Percentiles rank a stretch among this genome's conserved stretches.
phyloP scores from a whole-genome alignment of 139 green algal species.

The Chloropicon primus region DNA sequence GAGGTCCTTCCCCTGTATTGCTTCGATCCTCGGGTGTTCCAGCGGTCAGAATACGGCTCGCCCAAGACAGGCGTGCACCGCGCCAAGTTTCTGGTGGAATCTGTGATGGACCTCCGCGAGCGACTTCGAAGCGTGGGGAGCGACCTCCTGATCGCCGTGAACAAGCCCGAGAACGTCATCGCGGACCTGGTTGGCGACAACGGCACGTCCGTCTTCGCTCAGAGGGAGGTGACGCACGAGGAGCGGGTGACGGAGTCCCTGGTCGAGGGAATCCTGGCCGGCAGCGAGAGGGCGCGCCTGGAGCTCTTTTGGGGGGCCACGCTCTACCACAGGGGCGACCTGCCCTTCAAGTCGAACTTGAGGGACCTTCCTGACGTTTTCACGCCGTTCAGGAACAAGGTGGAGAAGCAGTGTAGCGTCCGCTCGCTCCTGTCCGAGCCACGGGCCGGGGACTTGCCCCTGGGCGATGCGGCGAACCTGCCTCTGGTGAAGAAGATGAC shows the following conservation, averaged over 20 bases:
- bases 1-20: conserved; percentile 81
- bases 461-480: conserved; percentile 26
- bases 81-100: conserved; percentile 71
- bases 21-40: conserved; percentile 75
- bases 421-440: neutral
- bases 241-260: conserved; percentile 43
- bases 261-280: conserved; percentile 10
- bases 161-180: conserved; percentile 61
- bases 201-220: conserved; percentile 37
- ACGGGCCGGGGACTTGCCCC: neutral
- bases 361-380: conserved; percentile 55
- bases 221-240: conserved; percentile 61
- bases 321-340: conserved; percentile 80
- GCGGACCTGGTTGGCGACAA: conserved; percentile 17
- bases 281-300: conserved; percentile 14
- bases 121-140: conserved; percentile 25
- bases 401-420: conserved; percentile 18
- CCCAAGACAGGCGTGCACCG: conserved; percentile 50
- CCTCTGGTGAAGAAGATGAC: conserved; percentile 35
- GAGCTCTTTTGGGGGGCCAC: conserved; percentile 53
- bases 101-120: conserved; percentile 50
- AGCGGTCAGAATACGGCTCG: conserved; percentile 24
- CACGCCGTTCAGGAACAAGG: conserved; percentile 79
- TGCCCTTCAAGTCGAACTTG: conserved; percentile 51
- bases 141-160: conserved; percentile 65